Conservation (phyloP, 2,329 filamentous ascomycete species). For the Xylaria sp. region DNA sequence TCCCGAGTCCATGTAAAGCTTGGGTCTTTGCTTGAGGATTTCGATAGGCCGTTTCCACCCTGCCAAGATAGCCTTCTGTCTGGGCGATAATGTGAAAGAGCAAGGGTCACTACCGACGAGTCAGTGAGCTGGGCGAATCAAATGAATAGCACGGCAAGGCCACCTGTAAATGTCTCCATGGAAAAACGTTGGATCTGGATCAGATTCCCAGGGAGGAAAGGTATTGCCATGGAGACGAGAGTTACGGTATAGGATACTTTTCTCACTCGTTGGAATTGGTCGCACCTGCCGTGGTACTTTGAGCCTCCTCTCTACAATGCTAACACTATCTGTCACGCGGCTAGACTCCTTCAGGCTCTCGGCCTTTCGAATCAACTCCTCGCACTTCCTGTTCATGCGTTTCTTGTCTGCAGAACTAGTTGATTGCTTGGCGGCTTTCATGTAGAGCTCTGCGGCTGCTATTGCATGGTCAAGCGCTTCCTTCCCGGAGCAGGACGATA, state of each 20-base stretch:
- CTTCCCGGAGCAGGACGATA: conserved; percentile 61
- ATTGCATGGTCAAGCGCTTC: conserved; percentile 82
- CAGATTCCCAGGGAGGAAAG: conserved; percentile 85
- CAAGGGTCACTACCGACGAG: conserved; percentile 70
- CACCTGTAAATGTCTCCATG: conserved; percentile 72
- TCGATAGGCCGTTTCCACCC: conserved; percentile 85
- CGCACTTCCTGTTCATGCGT: conserved; percentile 75
- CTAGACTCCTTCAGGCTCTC: conserved; percentile 75
- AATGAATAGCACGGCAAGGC: conserved; percentile 44
- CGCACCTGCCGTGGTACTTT: conserved; percentile 62
- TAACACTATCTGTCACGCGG: conserved; percentile 39
- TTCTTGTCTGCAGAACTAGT: conserved; percentile 70
- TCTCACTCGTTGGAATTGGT: conserved; percentile 74
- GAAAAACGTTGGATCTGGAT: conserved; percentile 73
- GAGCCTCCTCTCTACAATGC: conserved; percentile 43
- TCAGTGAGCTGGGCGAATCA: conserved; percentile 27
- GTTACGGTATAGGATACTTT: conserved; percentile 79
- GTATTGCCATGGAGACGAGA: conserved; percentile 84
- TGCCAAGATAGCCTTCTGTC: conserved; percentile 80
- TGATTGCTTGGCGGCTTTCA: conserved; percentile 76
- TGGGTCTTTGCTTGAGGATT: conserved; percentile 60
- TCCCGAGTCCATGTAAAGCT: conserved; percentile 10
- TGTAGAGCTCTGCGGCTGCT: conserved; percentile 80
- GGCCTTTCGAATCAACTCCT: conserved; percentile 75
- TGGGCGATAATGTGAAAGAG: conserved; percentile 76